phyloP scores from a whole-genome alignment of 345 rosid genomes.

The Pelargonium nanum region DNA sequence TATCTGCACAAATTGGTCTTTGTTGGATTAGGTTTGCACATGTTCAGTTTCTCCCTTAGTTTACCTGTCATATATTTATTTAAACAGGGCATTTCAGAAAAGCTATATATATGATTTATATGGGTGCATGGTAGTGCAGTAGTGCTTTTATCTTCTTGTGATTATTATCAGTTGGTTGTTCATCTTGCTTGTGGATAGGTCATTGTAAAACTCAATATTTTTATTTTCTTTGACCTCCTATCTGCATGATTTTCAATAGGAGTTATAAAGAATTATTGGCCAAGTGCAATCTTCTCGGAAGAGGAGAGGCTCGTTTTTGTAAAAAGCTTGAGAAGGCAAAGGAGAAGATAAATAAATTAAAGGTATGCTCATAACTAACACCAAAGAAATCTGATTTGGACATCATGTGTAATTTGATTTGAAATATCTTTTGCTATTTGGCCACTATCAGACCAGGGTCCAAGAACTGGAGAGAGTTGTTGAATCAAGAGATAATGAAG shows the following conservation, averaged over 20 bases:
- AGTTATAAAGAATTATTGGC: constrained; percentile 80
- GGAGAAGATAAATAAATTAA: constrained; percentile 53
- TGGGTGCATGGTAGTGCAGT: too few species aligned
- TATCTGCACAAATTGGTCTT: too few species aligned
- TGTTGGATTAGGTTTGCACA: too few species aligned
- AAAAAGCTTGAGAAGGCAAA: constrained; percentile 67
- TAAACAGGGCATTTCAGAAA: too few species aligned
- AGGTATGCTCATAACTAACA: constrained; percentile 27
- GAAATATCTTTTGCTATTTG: constrained; percentile 10
- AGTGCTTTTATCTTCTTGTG: too few species aligned
- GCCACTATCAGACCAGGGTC: constrained; percentile 38
- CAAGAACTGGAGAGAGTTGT: constrained; percentile 52
- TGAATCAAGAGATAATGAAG: constrained; percentile 60
- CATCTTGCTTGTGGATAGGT: too few species aligned
- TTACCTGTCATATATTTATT: too few species aligned
- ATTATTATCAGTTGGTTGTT: too few species aligned
- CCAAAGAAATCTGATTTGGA: neutral
- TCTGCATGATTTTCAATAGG: constrained; percentile 28
- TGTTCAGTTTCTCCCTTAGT: too few species aligned
- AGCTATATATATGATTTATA: too few species aligned
- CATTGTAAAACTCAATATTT: too few species aligned
- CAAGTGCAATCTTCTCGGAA: constrained; percentile 77
- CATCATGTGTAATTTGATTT: neutral
- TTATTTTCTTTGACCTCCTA: too few species aligned
- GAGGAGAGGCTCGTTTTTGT: constrained; percentile 68